Percentiles rank a stretch among this genome's conserved stretches.
Evolutionary conservation across 2,329 filamentous ascomycete genomes (phyloP).

Genomic region (Lithohypha guttulata): DNA sequence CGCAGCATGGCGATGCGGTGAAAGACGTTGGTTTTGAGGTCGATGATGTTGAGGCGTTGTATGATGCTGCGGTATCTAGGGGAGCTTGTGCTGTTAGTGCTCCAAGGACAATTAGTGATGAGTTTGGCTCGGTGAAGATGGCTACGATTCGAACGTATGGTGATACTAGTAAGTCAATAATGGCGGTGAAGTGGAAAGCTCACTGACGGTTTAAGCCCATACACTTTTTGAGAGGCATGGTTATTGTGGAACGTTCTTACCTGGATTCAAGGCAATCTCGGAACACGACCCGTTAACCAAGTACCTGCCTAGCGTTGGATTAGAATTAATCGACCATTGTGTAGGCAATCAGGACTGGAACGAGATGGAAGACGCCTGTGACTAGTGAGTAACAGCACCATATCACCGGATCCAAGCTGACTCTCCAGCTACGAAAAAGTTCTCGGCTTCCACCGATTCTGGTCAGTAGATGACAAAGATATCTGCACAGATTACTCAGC

Average conservation of each 20-base stretch:
- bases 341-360: constrained; percentile 95
- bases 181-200: neutral
- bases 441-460: constrained; percentile 92
- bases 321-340: constrained; percentile 83
- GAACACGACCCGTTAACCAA: constrained; percentile 36
- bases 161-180: constrained; percentile 52
- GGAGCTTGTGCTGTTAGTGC: constrained; percentile 30
- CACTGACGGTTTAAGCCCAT: constrained; percentile 42
- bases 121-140: constrained; percentile 56
- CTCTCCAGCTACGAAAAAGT: constrained; percentile 63
- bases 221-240: constrained; percentile 65
- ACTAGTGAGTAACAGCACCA: constrained; percentile 30
- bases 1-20: constrained; percentile 82
- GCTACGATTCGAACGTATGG: constrained; percentile 87
- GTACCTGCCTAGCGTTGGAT: constrained; percentile 51
- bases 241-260: constrained; percentile 71
- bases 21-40: constrained; percentile 95
- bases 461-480: constrained; percentile 87
- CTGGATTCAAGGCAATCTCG: constrained; percentile 57
- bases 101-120: constrained; percentile 50
- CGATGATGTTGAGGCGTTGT: constrained; percentile 75
- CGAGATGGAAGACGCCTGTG: constrained; percentile 60
- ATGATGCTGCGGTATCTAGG: constrained; percentile 54
- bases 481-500: constrained; percentile 90
- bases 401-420: constrained; percentile 1